phyloP scores from a whole-genome alignment of 108 stramenopile species.

The Schizochytrium sp. region DNA sequence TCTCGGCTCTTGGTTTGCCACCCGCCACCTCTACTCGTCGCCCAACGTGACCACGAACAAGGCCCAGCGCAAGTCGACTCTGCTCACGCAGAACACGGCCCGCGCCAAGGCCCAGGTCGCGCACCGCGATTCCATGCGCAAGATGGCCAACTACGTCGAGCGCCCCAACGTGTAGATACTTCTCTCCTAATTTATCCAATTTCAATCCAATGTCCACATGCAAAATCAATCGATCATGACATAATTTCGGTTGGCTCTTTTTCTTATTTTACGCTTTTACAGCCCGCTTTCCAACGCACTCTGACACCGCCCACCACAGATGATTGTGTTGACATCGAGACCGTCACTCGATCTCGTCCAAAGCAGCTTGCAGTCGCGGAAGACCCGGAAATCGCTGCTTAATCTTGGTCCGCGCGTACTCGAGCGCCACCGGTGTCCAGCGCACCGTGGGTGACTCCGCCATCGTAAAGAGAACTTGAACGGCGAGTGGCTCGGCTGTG shows the following conservation, averaged over 20 bases:
- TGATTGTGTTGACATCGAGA: too few species aligned
- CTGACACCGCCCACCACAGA: too few species aligned
- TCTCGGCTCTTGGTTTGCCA: background rate
- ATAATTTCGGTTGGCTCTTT: too few species aligned
- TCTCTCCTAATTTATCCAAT: too few species aligned
- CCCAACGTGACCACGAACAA: background rate
- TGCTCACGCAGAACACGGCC: background rate
- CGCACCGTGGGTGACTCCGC: background rate
- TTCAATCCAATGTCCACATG: too few species aligned
- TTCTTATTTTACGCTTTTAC: too few species aligned
- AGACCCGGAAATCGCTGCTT: too few species aligned
- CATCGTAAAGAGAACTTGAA: background rate
- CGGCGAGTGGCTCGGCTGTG: background rate
- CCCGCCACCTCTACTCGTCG: background rate
- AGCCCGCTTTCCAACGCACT: too few species aligned
- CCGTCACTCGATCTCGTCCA: too few species aligned
- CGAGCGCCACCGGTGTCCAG: background rate
- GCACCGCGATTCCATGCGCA: conserved; percentile 10
- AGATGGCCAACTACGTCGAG: background rate
- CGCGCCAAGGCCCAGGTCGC: background rate
- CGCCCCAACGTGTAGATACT: background rate
- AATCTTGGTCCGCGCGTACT: too few species aligned
- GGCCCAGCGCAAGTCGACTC: background rate
- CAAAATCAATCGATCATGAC: too few species aligned
- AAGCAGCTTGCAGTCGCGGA: too few species aligned